Evolutionary conservation across 176 grass and related monocot genomes (phyloP), one percentile per base, ranked within the genome.

Genomic region (Hordeum marinum): DNA sequence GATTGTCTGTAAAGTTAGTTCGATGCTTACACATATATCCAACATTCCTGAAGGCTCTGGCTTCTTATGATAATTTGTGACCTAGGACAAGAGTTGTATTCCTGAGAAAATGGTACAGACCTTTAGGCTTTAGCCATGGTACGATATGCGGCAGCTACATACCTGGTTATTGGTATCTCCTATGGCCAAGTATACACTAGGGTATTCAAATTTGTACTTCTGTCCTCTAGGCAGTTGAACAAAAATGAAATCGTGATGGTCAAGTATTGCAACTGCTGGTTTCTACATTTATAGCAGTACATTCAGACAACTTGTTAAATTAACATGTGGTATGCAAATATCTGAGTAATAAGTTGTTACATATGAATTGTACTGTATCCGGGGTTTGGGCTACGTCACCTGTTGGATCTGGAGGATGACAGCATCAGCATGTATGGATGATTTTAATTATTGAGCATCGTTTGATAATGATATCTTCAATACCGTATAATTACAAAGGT

Each of bases 251-350:
- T 62, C 37, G 25, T 77, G 46, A 75, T 84, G 15, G 25, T 58
- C 8, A 21, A 20, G 13, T 29, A 37, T 68, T 60, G n/a, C 48
- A 75, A 50, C 11, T 85, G 74, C 27, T 42, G 36, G 17, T 18
- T 83, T 15, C 67, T 25, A 65, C n/a, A 42, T 50, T 63, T 26
- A 61, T 61, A 68, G 50, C 80, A 68, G 29, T 31, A 84, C 43
- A 75, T 72, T 75, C 37, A 43, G 35, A 88, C 27, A 39, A 85
- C 66, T 52, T 80, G 20, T 42, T 58, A 59, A 59, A 59, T 73
- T 37, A 80, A 31, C 27, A 50, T 29, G 29, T 63, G 29, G 31
- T 85, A 13, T 48, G 37, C 25, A 61, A 72, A 36, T 61, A 2
- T 57, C 36, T 63, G 57, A 48, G 58, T 17, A 48, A 70, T 63